Conservation (phyloP, 805 yeast species). For the Ogataea methanolica region DNA sequence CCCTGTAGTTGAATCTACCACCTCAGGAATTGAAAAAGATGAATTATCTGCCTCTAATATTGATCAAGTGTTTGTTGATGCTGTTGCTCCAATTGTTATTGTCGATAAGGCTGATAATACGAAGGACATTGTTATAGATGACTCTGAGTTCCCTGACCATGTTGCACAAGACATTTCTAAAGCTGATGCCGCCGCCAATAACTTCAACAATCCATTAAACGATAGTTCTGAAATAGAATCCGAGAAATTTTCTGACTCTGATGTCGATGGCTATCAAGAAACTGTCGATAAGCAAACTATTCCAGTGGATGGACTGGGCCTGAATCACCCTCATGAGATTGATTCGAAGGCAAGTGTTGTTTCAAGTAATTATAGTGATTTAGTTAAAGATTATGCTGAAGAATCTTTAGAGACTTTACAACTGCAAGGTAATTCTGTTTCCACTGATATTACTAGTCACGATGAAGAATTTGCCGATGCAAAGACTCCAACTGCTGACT, state of each 20-base stretch:
- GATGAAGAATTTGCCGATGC: not conserved
- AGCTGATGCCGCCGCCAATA: not conserved
- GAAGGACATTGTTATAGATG: too few species aligned
- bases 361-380: constrained; percentile 11
- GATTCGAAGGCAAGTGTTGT: constrained; percentile 6
- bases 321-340: not conserved
- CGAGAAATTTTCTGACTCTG: not conserved
- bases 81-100: not conserved
- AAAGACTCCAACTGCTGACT: constrained; percentile 2
- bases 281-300: not conserved
- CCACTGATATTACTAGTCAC: constrained; percentile 8
- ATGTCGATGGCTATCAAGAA: not conserved
- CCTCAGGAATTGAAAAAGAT: not conserved
- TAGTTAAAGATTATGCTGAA: constrained; percentile 9
- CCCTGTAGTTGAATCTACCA: constrained; percentile 5
- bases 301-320: not conserved
- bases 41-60: not conserved
- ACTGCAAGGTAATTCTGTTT: constrained; percentile 6
- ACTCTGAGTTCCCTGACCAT: too few species aligned
- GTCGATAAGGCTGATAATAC: too few species aligned
- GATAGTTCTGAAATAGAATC: not conserved
- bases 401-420: constrained; percentile 3
- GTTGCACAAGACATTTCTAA: too few species aligned
- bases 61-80: not conserved
- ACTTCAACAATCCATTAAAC: not conserved